Percentiles rank a stretch among this genome's conserved stretches.
phyloP scores from a whole-genome alignment of 768 basidiomycete genomes.

The Suillus brevipes region DNA sequence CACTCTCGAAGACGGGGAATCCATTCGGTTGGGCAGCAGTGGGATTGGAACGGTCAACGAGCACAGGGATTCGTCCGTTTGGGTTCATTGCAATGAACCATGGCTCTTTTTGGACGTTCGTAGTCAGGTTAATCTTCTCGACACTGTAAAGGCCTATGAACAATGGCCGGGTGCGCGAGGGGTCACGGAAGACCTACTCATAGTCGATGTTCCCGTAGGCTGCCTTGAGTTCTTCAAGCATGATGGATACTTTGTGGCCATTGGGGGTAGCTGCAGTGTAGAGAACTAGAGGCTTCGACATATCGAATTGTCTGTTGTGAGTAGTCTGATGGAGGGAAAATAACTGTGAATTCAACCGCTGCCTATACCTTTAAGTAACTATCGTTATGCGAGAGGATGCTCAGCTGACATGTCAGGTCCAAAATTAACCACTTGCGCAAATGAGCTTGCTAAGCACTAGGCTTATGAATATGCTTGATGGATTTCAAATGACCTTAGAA shows the following conservation, averaged over 20 bases:
- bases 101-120: constrained; percentile 75
- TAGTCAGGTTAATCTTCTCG: constrained; percentile 54
- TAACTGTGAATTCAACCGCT: too few relatives aligned
- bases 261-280: constrained; percentile 58
- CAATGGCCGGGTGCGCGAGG: not conserved
- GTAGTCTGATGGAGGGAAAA: not conserved
- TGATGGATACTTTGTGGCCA: constrained; percentile 48
- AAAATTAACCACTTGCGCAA: not conserved
- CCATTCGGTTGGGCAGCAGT: constrained; percentile 36
- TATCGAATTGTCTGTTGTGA: constrained; percentile 7
- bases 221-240: constrained; percentile 64
- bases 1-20: constrained; percentile 73
- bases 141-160: constrained; percentile 35
- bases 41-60: constrained; percentile 56
- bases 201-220: constrained; percentile 52
- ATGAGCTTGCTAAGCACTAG: not conserved
- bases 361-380: not conserved
- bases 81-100: constrained; percentile 80
- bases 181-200: constrained; percentile 37
- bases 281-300: constrained; percentile 31
- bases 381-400: not conserved
- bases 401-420: not conserved
- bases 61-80: constrained; percentile 69
- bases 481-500: not conserved
- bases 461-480: not conserved